Percentiles rank a stretch among this genome's conserved stretches.
phyloP scores from a whole-genome alignment of 2,329 filamentous ascomycete species.

The Botrytis cinerea region DNA sequence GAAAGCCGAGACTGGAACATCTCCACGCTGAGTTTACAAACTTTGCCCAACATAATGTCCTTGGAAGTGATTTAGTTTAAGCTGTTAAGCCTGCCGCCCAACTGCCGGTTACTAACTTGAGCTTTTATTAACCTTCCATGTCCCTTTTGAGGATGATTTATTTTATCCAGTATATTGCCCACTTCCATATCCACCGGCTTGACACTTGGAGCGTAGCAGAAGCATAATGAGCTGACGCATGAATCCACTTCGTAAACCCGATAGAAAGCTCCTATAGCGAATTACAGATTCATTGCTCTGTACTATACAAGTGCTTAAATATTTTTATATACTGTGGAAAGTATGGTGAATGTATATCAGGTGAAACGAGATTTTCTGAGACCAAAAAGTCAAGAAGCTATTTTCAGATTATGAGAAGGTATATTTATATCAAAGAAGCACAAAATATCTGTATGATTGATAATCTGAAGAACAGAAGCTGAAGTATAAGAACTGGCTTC shows the following conservation, averaged over 20 bases:
- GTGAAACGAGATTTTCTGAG: too few relatives aligned
- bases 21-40: not conserved
- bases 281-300: not conserved
- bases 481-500: not conserved
- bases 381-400: not conserved
- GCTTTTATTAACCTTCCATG: not conserved
- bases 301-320: not conserved
- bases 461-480: not conserved
- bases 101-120: not conserved
- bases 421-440: too few relatives aligned
- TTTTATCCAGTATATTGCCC: not conserved
- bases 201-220: not conserved
- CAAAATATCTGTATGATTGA: not conserved
- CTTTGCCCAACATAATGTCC: not conserved
- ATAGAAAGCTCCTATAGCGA: not conserved
- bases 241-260: not conserved
- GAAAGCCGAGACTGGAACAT: not conserved
- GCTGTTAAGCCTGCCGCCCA: too few relatives aligned
- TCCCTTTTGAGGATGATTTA: fast-evolving
- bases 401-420: not conserved
- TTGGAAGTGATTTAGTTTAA: not conserved
- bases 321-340: too few relatives aligned
- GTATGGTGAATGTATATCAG: too few relatives aligned
- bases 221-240: not conserved
- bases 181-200: fast-evolving